Percentiles rank a stretch among this genome's conserved stretches.
These are phyloP conservation scores for Ganoderma lucidum DNA, from an alignment of 1,284 basidiomycete genomes.

Conservation along the genomic window DNA sequence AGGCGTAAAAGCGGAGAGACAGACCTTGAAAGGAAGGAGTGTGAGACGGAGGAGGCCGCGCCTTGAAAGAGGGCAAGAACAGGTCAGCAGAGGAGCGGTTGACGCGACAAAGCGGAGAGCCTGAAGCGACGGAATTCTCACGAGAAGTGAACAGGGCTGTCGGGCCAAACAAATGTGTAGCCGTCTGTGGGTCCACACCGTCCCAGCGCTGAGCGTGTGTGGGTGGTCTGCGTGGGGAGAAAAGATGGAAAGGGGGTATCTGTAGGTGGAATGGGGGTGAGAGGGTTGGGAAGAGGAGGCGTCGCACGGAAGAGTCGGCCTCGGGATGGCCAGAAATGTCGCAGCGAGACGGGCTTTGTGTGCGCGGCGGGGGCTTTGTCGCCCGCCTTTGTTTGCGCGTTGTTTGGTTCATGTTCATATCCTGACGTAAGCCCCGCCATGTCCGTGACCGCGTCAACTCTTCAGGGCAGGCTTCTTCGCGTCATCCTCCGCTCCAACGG, in stretches of 20 bases:
- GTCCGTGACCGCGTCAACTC: conserved; percentile 28
- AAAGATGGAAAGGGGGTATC: conserved; percentile 2
- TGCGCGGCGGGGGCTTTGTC: conserved; percentile 10
- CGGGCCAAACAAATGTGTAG: conserved; percentile 39
- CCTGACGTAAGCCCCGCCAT: conserved; percentile 33
- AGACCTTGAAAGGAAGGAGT: conserved; percentile 64
- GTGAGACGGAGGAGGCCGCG: conserved; percentile 76
- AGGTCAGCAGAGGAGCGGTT: conserved; percentile 34
- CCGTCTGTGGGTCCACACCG: conserved; percentile 41
- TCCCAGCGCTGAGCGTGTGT: conserved; percentile 19
- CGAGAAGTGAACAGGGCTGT: conserved; percentile 35
- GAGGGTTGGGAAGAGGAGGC: conserved; percentile 22
- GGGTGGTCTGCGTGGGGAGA: conserved; percentile 7
- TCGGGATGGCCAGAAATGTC: conserved; percentile 20
- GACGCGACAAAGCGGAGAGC: conserved; percentile 29
- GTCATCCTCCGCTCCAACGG: conserved; percentile 8
- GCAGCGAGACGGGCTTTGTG: conserved; percentile 24
- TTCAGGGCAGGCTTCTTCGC: conserved; percentile 29
- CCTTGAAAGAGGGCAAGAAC: conserved; percentile 49
- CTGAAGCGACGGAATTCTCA: conserved; percentile 38
- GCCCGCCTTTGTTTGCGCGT: conserved; percentile 42
- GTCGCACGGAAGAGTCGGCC: conserved; percentile 28
- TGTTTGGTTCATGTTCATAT: conserved; percentile 44
- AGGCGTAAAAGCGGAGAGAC: conserved; percentile 25
- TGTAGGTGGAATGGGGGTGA: neutral